Conservation (phyloP, 2,329 filamentous ascomycete genomes). For the Orbilia brochopaga region DNA sequence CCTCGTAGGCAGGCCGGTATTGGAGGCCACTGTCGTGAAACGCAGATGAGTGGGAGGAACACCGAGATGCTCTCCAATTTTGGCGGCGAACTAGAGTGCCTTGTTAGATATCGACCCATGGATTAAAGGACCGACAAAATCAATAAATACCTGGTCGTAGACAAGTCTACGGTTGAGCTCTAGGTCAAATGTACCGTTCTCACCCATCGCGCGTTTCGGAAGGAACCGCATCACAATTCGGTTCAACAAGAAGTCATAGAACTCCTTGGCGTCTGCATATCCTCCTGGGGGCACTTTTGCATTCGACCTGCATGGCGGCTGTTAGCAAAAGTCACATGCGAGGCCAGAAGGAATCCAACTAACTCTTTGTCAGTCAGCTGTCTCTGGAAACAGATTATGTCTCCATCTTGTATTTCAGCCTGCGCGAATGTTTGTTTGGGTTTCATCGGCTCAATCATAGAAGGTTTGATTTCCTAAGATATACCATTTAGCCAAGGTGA, state of each 20-base stretch:
- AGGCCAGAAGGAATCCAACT: background rate
- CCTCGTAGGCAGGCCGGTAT: conserved; percentile 75
- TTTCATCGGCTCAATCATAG: conserved; percentile 95
- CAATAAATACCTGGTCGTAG: conserved; percentile 70
- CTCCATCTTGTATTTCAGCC: conserved; percentile 94
- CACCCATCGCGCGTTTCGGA: conserved; percentile 65
- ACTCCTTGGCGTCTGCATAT: conserved; percentile 75
- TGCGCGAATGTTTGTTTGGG: conserved; percentile 84
- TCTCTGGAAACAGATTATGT: conserved; percentile 93
- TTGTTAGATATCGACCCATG: background rate
- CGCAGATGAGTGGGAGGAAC: conserved; percentile 85
- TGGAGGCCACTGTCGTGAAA: conserved; percentile 83
- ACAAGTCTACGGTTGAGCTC: conserved; percentile 84
- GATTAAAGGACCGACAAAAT: background rate
- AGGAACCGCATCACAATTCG: conserved; percentile 79
- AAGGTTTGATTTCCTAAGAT: conserved; percentile 84
- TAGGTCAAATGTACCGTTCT: conserved; percentile 70
- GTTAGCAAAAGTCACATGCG: background rate
- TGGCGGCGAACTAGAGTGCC: conserved; percentile 67
- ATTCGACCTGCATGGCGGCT: conserved; percentile 55
- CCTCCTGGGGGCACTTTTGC: conserved; percentile 57
- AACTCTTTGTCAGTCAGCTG: conserved; percentile 63
- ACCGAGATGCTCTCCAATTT: conserved; percentile 77
- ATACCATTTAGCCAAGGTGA: conserved; percentile 16
- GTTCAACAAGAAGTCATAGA: conserved; percentile 92